Evolutionary conservation across 2,329 filamentous ascomycete genomes (phyloP), one percentile per base, ranked within the genome.

Genomic region (Scedosporium dehoogii): DNA sequence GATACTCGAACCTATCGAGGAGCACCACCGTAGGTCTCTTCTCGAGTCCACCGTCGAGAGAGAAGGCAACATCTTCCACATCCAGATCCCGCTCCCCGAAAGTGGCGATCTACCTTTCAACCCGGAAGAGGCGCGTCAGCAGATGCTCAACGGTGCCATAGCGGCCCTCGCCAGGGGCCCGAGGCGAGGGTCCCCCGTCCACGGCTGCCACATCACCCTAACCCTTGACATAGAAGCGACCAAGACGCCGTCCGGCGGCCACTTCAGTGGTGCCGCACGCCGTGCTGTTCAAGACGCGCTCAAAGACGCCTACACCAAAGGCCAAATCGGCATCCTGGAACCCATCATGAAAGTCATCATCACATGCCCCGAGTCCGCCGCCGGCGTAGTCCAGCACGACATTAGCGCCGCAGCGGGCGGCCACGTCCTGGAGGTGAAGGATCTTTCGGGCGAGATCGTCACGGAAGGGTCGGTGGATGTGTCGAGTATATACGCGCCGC

Each of bases 311-410:
- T 80, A 84, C 62, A 75, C 80, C 9, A 73, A 76, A 29, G 71
- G 77, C 2, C 76, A 79, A 2, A 82, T 91, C 1, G 82, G 83
- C 1, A 78, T 99, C 46, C 88, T 97, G 76, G 94, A 99, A 71
- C 94, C 94, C 1, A 90, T 99, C 62, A 97, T 97, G 91, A 86
- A 87, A 64, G 91, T 90, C 4, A 86, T 88, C 60, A 96, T 99
- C 70, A 87, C 85, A 67, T 91, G 94, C 59, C 90, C 94, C 60
- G 93, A 97, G 74, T 81, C 82, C 5, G 87, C 85, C 6, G 86
- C 96, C 1, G 92, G 92, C 3, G 83, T 84, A 4, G 90, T 99
- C 9, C 86, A 96, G 41, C 91, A 96, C 67, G 88, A 94, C 70
- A 85, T 96, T 62, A 87, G 85, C 2, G 84, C 87, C 6, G 85